A percentile compares a stretch with the other conserved stretches of the same genome.
phyloP scores from a whole-genome alignment of 2,329 filamentous ascomycete species.

The Drechslerella stenobrocha region DNA sequence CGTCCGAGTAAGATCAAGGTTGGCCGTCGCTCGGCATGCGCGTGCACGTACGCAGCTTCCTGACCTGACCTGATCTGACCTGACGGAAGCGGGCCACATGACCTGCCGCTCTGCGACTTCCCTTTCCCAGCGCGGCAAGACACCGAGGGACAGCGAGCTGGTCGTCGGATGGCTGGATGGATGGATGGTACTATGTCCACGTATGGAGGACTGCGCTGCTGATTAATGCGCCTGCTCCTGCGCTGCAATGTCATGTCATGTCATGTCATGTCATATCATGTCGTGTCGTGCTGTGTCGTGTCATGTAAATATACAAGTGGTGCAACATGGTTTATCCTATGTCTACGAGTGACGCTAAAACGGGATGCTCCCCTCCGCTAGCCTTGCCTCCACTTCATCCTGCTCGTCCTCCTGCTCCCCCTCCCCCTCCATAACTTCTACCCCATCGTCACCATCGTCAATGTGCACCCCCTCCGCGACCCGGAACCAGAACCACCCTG shows the following conservation, averaged over 20 bases:
- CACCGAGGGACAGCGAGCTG: background rate
- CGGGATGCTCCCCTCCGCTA: background rate
- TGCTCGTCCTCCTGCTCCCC: background rate
- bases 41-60: background rate
- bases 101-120: background rate
- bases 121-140: background rate
- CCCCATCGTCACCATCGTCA: conserved; percentile 17
- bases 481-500: conserved; percentile 46
- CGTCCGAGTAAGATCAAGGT: no score
- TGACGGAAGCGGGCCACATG: background rate
- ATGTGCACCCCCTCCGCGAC: conserved; percentile 31
- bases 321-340: no score
- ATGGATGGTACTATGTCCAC: background rate
- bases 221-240: no score
- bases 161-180: background rate
- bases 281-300: no score
- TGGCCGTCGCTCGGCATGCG: no score
- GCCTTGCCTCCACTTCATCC: background rate
- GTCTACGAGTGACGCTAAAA: no score
- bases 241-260: no score
- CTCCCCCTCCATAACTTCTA: background rate
- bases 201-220: background rate
- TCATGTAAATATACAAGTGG: no score
- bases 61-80: no score
- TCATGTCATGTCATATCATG: background rate